phyloP scores from a whole-genome alignment of 768 basidiomycete genomes.

The Kwoniella sp. region DNA sequence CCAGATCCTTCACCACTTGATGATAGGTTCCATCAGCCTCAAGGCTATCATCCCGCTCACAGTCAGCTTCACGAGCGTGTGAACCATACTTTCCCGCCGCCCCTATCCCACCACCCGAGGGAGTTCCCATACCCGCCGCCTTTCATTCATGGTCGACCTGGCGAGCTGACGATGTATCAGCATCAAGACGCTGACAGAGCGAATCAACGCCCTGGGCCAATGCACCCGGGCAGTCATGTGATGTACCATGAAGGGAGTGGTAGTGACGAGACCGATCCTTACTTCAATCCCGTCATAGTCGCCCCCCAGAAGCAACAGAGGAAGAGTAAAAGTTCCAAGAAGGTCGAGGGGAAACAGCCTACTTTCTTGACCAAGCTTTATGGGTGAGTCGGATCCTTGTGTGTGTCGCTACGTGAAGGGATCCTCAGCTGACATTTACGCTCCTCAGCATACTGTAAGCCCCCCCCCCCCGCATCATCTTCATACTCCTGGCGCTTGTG shows the following conservation, averaged over 20 bases:
- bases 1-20: conserved; percentile 18
- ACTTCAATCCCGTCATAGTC: conserved; percentile 28
- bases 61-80: background rate
- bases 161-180: background rate
- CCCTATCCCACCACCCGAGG: conserved; percentile 7
- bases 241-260: background rate
- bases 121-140: conserved; percentile 7
- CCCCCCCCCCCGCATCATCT: background rate
- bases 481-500: too few species aligned
- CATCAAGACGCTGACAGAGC: background rate
- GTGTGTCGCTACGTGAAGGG: background rate
- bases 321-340: conserved; percentile 51
- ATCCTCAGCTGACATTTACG: conserved; percentile 6
- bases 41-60: background rate
- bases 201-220: conserved; percentile 5
- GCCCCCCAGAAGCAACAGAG: conserved; percentile 1
- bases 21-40: background rate
- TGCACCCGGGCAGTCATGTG: background rate
- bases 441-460: conserved; percentile 41
- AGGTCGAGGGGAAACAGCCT: conserved; percentile 78
- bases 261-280: conserved; percentile 29
- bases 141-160: conserved; percentile 1
- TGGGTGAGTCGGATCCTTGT: conserved; percentile 69
- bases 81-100: background rate
- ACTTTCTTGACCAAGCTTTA: conserved; percentile 98